These are phyloP conservation scores for Ogataea parapolymorpha DNA, from an alignment of 805 yeast species.

Conservation along the genomic window DNA sequence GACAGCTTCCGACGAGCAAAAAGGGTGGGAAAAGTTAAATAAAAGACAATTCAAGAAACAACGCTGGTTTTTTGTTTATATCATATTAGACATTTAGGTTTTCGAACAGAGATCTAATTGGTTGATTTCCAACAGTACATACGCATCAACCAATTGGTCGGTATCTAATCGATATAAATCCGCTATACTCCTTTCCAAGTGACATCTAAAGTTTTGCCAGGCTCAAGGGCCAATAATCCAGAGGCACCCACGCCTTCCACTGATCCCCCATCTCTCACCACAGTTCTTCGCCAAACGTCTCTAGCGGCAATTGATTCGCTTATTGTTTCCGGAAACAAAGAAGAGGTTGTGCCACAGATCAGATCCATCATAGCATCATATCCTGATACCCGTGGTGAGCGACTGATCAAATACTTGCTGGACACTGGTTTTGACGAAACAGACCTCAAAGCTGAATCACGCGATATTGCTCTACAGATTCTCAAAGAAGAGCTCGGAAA, in stretches of 20 bases:
- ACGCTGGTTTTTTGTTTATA: constrained; percentile 4
- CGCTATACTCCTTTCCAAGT: constrained; percentile 13
- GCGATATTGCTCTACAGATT: neutral
- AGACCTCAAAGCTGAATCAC: neutral
- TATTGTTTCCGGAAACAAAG: neutral
- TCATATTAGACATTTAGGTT: constrained; percentile 3
- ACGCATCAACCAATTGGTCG: constrained; percentile 7
- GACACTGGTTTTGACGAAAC: neutral
- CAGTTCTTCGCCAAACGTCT: neutral
- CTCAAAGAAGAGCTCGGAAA: neutral
- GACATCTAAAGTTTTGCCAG: constrained; percentile 20
- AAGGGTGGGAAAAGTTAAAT: constrained; percentile 10
- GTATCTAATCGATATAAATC: constrained; percentile 2
- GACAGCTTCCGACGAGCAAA: constrained; percentile 11
- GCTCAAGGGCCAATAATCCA: constrained; percentile 24
- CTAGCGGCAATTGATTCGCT: constrained; percentile 1
- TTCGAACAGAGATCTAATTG: constrained; percentile 7
- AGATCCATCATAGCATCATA: neutral
- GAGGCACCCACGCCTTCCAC: constrained; percentile 27
- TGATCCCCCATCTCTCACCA: neutral
- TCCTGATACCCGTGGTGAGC: constrained; percentile 1
- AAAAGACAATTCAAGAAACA: constrained; percentile 1
- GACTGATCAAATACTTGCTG: neutral
- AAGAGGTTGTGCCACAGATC: neutral
- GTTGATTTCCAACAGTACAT: constrained; percentile 4